Conservation (phyloP, 306 rosid species). For the Sicyos baderoa region DNA sequence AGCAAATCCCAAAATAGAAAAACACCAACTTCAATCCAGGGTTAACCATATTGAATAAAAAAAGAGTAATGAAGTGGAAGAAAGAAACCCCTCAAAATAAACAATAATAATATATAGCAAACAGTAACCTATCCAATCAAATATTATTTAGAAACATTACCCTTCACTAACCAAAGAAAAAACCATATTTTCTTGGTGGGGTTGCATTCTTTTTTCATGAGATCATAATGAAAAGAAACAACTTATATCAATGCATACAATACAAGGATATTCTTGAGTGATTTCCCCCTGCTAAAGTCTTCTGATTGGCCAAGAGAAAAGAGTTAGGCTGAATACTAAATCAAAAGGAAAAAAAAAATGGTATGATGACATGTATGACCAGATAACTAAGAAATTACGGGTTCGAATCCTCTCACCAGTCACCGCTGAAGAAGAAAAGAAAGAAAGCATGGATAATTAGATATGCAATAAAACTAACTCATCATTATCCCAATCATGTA, state of each 20-base stretch:
- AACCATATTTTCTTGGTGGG: neutral
- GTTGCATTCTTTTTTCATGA: too few relatives aligned
- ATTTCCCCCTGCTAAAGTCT: neutral
- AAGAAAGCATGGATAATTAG: neutral
- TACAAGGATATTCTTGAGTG: neutral
- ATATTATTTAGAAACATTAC: conserved; percentile 10
- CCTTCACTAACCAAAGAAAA: neutral
- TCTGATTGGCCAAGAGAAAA: too few relatives aligned
- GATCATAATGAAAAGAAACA: too few relatives aligned
- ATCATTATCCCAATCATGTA: conserved; percentile 12
- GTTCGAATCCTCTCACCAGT: too few relatives aligned
- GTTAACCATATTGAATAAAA: too few relatives aligned
- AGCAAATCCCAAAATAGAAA: neutral
- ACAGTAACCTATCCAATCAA: neutral
- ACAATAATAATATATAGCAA: too few relatives aligned
- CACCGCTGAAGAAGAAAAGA: neutral
- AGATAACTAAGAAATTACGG: too few relatives aligned
- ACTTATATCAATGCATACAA: too few relatives aligned
- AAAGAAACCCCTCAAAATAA: too few relatives aligned
- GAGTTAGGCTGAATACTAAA: conserved; percentile 6
- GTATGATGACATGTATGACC: too few relatives aligned
- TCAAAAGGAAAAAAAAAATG: too few relatives aligned
- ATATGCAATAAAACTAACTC: neutral
- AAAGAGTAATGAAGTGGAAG: too few relatives aligned
- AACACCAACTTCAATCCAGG: neutral